Evolutionary conservation across 2,329 filamentous ascomycete species (phyloP).

Genomic region (Paradendryphiella salina): DNA sequence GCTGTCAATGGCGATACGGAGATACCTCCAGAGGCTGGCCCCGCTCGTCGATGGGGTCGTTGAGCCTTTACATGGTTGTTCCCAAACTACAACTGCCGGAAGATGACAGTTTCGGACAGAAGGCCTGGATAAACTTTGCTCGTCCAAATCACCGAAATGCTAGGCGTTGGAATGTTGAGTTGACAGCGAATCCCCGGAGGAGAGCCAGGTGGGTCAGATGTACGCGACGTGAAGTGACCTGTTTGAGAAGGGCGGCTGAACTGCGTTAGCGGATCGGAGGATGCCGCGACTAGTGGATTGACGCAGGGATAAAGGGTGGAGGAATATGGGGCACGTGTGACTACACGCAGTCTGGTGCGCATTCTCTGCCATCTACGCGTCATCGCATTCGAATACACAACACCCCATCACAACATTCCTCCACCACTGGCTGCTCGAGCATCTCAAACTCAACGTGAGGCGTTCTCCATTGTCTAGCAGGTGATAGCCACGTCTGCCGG

Average conservation of each 20-base stretch:
- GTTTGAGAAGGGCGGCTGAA: not conserved
- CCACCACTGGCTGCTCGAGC: not conserved
- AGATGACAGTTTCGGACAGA: not conserved
- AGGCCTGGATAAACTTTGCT: not conserved
- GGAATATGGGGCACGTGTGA: not conserved
- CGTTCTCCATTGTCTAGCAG: not conserved
- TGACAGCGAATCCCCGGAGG: not conserved
- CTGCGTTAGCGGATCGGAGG: not conserved
- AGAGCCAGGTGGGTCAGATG: not conserved
- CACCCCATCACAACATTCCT: no score
- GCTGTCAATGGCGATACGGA: not conserved
- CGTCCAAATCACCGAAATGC: not conserved
- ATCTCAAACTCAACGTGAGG: not conserved
- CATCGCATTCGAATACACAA: not conserved
- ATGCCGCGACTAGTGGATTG: not conserved
- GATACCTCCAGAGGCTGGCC: not conserved
- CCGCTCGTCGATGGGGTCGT: not conserved
- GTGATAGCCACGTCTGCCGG: not conserved
- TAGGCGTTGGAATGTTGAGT: not conserved
- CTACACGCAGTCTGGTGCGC: no score
- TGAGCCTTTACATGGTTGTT: not conserved
- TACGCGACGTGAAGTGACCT: not conserved
- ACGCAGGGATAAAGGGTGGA: slow-evolving; percentile 1
- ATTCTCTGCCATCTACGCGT: not conserved
- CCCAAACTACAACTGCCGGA: not conserved